Percentiles rank a stretch among this genome's conserved stretches.
phyloP scores from a whole-genome alignment of 1,284 basidiomycete genomes.

The Abortiporus biennis region DNA sequence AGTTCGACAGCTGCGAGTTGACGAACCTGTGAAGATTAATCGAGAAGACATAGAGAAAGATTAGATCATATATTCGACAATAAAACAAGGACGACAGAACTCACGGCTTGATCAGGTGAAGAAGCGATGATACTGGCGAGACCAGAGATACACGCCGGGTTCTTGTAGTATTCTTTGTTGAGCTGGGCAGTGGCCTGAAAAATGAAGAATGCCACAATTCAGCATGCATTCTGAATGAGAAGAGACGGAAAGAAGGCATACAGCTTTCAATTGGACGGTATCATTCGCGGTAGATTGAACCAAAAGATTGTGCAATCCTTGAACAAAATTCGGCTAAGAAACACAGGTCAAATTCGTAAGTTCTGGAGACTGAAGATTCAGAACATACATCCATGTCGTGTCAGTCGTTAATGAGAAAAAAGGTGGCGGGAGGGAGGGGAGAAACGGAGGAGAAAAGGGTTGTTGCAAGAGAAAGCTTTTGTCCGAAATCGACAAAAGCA shows the following conservation, averaged over 20 bases:
- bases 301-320: constrained; percentile 80
- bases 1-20: constrained; percentile 99
- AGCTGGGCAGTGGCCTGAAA: constrained; percentile 84
- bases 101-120: constrained; percentile 69
- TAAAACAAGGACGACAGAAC: too few relatives aligned
- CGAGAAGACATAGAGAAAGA: neutral
- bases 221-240: constrained; percentile 6
- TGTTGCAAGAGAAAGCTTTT: too few relatives aligned
- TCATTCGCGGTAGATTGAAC: constrained; percentile 83
- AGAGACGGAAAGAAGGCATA: constrained; percentile 34
- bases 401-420: too few relatives aligned
- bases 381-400: too few relatives aligned
- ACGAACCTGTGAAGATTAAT: constrained; percentile 60
- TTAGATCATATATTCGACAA: neutral
- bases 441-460: too few relatives aligned
- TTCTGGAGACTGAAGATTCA: too few relatives aligned
- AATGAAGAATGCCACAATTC: constrained; percentile 1
- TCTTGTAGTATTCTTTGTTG: constrained; percentile 90
- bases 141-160: constrained; percentile 85
- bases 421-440: too few relatives aligned
- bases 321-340: constrained; percentile 67
- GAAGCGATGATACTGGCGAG: constrained; percentile 86
- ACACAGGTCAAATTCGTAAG: too few relatives aligned
- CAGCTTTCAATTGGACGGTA: constrained; percentile 83
- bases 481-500: too few relatives aligned